Base-by-base conservation (phyloP, 2,329 filamentous ascomycete species). In the Alternaria arborescens region DNA sequence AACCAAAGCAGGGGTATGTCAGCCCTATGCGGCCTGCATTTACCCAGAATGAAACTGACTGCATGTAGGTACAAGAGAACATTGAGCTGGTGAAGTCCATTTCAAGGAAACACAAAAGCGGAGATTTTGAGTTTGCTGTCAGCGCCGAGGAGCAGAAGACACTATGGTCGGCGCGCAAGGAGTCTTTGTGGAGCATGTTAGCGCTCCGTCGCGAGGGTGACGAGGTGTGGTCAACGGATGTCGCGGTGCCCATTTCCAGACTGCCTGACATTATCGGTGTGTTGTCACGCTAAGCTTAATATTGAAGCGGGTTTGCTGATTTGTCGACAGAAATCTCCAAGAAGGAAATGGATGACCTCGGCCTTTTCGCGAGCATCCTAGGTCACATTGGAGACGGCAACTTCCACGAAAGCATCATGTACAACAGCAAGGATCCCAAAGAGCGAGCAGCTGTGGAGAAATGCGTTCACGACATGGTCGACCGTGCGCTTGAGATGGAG, bases 341-440 rank as follows among this genome's bases (percentile, higher is more conserved):
- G 82, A 91, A 92, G 75, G 92, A 97, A 73, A 89, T 97, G 85
- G 91, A 94, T 71, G 88, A 92, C 12, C 83, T 97, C 11, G 93
- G 92, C 0, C 81, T 97, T 2, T 97, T 97, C 75, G 92, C 93
- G 1, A 93, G 91, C 71, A 91, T 97, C 28, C 82, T 97, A 4
- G 94, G 94, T 3, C 94, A 97, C 73, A 90, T 97, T 58, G 94
- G 94, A 12, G 94, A 97, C 74, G 94, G 94, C 38, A 97, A 97
- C 78, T 97, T 97, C 81, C 94, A 97, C 77, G 90, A 94, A 76
- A 92, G 90, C 74, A 95, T 97, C 79, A 90, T 97, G 80, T 97
- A 97, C 77, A 88, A 95, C 78, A 86, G 86, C 26, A 85, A 83
- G 24, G 84, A 93, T 56, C 84, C 87, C 3, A 87, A 84, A 26